phyloP scores from a whole-genome alignment of 2,329 filamentous ascomycete genomes.

The Phyllosticta citribraziliensis region DNA sequence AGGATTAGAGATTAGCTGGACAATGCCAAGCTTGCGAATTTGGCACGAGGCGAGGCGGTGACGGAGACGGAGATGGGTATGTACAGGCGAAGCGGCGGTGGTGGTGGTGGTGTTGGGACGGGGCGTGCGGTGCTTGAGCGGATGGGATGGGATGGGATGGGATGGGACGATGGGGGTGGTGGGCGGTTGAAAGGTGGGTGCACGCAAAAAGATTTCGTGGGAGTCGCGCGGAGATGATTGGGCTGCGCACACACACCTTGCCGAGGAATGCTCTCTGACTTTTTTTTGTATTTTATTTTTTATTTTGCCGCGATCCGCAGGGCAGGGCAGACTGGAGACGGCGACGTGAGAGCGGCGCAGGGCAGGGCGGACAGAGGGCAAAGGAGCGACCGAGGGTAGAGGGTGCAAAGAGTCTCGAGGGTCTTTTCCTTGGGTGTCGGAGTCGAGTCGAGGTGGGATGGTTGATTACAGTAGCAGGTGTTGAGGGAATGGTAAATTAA shows the following conservation, averaged over 20 bases:
- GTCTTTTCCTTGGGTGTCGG: too few species aligned
- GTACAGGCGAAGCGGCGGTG: background rate
- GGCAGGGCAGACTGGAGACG: background rate
- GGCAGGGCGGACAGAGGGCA: background rate
- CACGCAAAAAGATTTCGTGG: slow-evolving; percentile 11
- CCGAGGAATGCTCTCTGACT: background rate
- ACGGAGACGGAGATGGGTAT: slow-evolving; percentile 3
- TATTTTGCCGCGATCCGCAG: background rate
- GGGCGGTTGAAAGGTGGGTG: slow-evolving; percentile 8
- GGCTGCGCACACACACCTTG: slow-evolving; percentile 6
- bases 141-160: background rate
- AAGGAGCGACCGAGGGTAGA: slow-evolving; percentile 7
- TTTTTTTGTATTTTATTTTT: background rate
- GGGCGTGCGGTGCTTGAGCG: background rate
- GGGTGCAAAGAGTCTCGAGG: background rate
- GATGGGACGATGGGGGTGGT: background rate
- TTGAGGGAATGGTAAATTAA: slow-evolving; percentile 10
- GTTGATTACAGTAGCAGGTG: background rate
- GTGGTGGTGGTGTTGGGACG: slow-evolving; percentile 6
- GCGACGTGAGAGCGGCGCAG: background rate
- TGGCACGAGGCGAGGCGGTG: background rate
- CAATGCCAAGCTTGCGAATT: background rate
- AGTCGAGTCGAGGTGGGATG: too few species aligned
- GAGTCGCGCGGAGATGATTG: slow-evolving; percentile 4
- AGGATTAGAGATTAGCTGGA: slow-evolving; percentile 6